Evolutionary conservation across 2,329 filamentous ascomycete genomes (phyloP).

Genomic region (Ceratocystis ficicola): DNA sequence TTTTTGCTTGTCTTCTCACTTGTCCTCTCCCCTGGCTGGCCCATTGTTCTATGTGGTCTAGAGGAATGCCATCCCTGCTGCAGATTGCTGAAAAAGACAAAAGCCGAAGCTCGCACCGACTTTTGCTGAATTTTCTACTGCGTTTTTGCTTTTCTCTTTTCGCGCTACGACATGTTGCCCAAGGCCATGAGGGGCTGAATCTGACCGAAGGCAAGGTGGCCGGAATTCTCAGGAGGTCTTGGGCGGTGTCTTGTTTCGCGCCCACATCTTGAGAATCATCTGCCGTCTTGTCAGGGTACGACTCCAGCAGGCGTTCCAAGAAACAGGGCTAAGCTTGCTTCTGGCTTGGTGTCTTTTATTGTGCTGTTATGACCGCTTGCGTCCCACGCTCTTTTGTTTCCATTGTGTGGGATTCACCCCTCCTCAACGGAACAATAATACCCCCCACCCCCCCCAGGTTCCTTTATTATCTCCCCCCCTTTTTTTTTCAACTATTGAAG

Average conservation of each 20-base stretch:
- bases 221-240: neutral
- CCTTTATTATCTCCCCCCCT: neutral
- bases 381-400: neutral
- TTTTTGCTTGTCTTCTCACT: neutral
- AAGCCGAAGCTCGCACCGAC: neutral
- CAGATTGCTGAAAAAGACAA: neutral
- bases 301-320: neutral
- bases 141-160: neutral
- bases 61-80: conserved; percentile 6
- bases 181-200: neutral
- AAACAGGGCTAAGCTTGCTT: neutral
- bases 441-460: no score
- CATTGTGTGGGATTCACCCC: neutral
- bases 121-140: neutral
- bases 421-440: neutral
- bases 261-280: neutral
- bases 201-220: neutral
- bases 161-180: neutral
- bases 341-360: neutral
- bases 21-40: neutral
- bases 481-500: no score
- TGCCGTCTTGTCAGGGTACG: no score
- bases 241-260: neutral
- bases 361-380: neutral
- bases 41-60: neutral